Evolutionary conservation across 495 filamentous ascomycete genomes (phyloP).

Genomic region (Trichodelitschia bisporula): DNA sequence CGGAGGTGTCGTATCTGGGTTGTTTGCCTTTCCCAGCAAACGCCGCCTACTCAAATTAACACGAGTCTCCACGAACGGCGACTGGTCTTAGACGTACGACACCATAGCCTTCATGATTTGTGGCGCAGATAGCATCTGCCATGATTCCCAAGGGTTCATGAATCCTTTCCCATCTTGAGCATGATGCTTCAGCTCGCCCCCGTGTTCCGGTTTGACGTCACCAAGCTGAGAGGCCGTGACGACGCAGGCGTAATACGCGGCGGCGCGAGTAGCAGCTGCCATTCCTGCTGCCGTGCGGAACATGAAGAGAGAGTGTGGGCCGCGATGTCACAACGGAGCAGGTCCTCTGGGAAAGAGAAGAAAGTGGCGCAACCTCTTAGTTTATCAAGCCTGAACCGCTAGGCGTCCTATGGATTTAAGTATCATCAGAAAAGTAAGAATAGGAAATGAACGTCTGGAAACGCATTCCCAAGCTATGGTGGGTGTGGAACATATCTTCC

Average conservation of each 20-base stretch:
- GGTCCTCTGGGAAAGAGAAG: too few relatives aligned
- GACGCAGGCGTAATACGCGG: conserved; percentile 28
- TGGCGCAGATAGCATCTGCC: conserved; percentile 4
- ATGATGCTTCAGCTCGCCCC: conserved; percentile 30
- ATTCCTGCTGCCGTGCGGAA: conserved; percentile 2
- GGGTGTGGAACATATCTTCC: too few relatives aligned
- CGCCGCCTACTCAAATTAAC: conserved; percentile 21
- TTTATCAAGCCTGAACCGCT: too few relatives aligned
- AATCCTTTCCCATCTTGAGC: conserved; percentile 30
- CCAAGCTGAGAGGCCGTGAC: conserved; percentile 21
- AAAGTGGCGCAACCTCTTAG: too few relatives aligned
- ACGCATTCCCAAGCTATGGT: too few relatives aligned
- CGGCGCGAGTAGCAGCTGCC: conserved; percentile 15
- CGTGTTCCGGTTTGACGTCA: conserved; percentile 27
- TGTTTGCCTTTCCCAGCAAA: conserved; percentile 30
- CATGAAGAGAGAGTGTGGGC: too few relatives aligned
- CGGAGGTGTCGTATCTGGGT: conserved; percentile 36
- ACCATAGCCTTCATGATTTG: conserved; percentile 4
- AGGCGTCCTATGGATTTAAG: too few relatives aligned
- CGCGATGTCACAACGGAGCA: too few relatives aligned
- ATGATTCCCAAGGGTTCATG: conserved; percentile 26
- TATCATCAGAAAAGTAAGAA: too few relatives aligned
- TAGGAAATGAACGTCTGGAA: too few relatives aligned
- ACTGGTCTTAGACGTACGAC: conserved; percentile 5
- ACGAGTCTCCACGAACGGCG: background rate